Base-by-base conservation (phyloP, 495 filamentous ascomycete genomes). In the Pseudomonodictys pantanalensis region DNA sequence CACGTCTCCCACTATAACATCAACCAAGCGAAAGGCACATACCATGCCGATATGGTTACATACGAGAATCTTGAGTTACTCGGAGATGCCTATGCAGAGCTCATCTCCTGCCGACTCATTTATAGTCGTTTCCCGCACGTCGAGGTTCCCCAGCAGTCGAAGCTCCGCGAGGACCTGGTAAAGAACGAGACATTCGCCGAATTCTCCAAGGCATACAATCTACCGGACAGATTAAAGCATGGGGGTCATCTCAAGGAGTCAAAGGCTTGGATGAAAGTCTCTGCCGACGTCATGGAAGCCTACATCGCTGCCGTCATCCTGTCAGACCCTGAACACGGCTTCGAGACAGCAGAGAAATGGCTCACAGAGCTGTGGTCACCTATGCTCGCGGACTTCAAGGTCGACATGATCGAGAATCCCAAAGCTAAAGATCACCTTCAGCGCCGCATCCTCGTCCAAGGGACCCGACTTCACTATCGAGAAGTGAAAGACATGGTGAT, bases 221-320 rank as follows among this genome's bases (percentile, higher is more conserved):
- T 95, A 56, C 80, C 87, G 61, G 77, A 77, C 55, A 79, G 76
- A 35, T 79, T 83, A 24, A 74, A 73, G 22, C 60, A 75, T 86
- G 15, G 81, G 81, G n/a, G 52, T 62, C 38, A 71, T 77, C 55
- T 58, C 10, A 66, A 76, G 48, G 63, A 72, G 8, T 78, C 83
- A 44, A 79, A 79, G 58, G 77, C 79, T 60, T 79, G 75, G 26
- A 73, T 64, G 24, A 96, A 96, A 69, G 82, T 86, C 17, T 74
- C 84, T 45, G 91, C 84, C 8, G 91, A 96, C 71, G 79, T 96
- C 8, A 92, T 96, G 67, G 91, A 96, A 71, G 86, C 91, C 1
- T 95, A 92, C 69, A 81, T 91, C 9, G 91, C 89, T 18, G 91
- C 88, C 11, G 69, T 89, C 23, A 79, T 95, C 42, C 71, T 90